These are phyloP conservation scores for Vaccinium corymbosum DNA, from an alignment of 148 eudicot genomes.

Conservation along the genomic window DNA sequence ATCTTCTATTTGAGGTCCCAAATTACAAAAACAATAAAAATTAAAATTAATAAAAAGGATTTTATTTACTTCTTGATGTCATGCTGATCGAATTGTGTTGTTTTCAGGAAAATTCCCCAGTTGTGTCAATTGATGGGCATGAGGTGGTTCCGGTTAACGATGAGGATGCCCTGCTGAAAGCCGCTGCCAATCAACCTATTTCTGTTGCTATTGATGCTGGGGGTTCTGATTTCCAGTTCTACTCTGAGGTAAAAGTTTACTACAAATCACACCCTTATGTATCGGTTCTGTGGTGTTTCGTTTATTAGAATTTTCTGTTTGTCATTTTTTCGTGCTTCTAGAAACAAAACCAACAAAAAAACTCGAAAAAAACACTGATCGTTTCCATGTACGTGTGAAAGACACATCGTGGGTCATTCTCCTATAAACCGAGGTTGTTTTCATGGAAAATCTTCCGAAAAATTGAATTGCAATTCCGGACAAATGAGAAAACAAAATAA, in stretches of 20 bases:
- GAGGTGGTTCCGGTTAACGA: slow-evolving; percentile 66
- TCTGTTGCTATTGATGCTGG: slow-evolving; percentile 88
- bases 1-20: not conserved
- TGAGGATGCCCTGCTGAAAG: slow-evolving; percentile 67
- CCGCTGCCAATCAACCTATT: slow-evolving; percentile 78
- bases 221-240: slow-evolving; percentile 70
- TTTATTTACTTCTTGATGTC: not conserved
- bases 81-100: not conserved
- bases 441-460: not conserved
- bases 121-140: slow-evolving; percentile 79
- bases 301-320: not conserved
- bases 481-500: not conserved
- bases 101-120: slow-evolving; percentile 45
- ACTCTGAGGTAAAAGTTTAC: slow-evolving; percentile 50
- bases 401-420: not conserved
- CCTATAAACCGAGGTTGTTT: not conserved
- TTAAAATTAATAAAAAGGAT: not conserved
- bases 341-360: not conserved
- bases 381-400: not conserved
- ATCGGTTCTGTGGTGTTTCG: too few relatives aligned
- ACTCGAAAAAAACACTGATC: not conserved
- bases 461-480: too few relatives aligned
- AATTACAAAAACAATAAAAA: not conserved
- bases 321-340: not conserved
- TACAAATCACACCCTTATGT: not conserved